Evolutionary conservation across 306 rosid genomes (phyloP).

Genomic region (Cicer arietinum): DNA sequence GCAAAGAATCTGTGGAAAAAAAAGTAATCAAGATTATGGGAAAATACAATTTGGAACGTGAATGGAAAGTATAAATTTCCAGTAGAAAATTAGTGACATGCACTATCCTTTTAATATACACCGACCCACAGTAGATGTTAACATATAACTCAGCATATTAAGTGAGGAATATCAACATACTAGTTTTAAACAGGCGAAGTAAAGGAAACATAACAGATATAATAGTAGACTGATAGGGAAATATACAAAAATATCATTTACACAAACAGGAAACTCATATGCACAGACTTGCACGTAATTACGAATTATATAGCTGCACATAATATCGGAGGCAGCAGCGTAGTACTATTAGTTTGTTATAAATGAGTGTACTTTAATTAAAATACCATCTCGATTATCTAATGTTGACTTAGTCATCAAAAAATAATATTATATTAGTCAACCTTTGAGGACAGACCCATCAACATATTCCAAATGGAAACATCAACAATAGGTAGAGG

Average conservation of each 20-base stretch:
- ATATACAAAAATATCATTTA: conserved; percentile 24
- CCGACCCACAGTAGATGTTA: conserved; percentile 16
- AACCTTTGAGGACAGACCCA: conserved; percentile 21
- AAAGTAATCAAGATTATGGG: conserved; percentile 3
- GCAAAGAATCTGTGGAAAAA: conserved; percentile 76
- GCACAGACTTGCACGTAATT: neutral
- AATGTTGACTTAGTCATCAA: neutral
- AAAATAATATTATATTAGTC: conserved; percentile 28
- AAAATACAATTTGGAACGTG: conserved; percentile 20
- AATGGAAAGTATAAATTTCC: conserved; percentile 23
- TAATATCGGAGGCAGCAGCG: neutral
- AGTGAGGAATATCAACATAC: conserved; percentile 25
- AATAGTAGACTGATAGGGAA: conserved; percentile 7
- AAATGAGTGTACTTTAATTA: conserved; percentile 6
- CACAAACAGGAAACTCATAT: conserved; percentile 22
- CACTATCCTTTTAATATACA: conserved; percentile 24
- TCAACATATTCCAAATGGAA: conserved; percentile 9
- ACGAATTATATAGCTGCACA: neutral
- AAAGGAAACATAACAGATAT: neutral
- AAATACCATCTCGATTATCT: conserved; percentile 26
- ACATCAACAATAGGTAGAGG: conserved; percentile 19
- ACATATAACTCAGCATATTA: conserved; percentile 23
- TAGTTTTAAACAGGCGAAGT: conserved; percentile 25
- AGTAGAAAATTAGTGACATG: conserved; percentile 22
- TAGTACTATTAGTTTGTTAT: neutral